Conservation (phyloP, 495 filamentous ascomycete genomes). For the Penicillium cinerascens region DNA sequence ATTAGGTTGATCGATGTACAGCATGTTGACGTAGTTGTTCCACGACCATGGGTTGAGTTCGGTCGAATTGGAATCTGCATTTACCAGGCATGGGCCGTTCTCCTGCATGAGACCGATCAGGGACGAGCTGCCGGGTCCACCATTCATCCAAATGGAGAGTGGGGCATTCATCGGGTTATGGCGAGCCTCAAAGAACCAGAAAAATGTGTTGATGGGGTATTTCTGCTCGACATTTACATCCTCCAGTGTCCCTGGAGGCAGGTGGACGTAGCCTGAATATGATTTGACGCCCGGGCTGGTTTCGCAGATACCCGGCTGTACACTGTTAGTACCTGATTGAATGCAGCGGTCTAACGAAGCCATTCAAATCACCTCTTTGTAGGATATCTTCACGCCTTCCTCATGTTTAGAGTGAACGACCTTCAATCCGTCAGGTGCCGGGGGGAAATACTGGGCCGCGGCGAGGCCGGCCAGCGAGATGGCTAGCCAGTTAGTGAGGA, state of each 20-base stretch:
- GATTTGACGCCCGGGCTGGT: conserved; percentile 47
- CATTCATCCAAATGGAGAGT: conserved; percentile 52
- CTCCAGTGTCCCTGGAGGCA: conserved; percentile 33
- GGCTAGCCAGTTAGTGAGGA: neutral
- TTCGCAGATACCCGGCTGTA: conserved; percentile 49
- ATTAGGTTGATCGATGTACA: conserved; percentile 64
- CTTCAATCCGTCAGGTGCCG: conserved; percentile 48
- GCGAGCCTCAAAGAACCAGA: conserved; percentile 47
- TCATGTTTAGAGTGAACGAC: conserved; percentile 55
- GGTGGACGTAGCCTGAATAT: conserved; percentile 42
- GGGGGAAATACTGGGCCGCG: conserved; percentile 53
- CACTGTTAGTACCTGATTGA: conserved; percentile 6
- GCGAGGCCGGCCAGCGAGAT: conserved; percentile 18
- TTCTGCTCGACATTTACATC: conserved; percentile 33
- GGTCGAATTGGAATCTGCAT: conserved; percentile 50
- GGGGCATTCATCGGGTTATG: conserved; percentile 48
- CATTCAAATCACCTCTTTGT: conserved; percentile 55
- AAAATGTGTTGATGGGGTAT: conserved; percentile 43
- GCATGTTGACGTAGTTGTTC: conserved; percentile 61
- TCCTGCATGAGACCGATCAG: conserved; percentile 64
- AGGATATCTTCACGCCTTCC: conserved; percentile 58
- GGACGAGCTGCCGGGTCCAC: conserved; percentile 55
- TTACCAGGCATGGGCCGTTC: conserved; percentile 59
- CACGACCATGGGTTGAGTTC: conserved; percentile 54
- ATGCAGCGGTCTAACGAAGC: neutral